A percentile compares a stretch with the other conserved stretches of the same genome.
These are phyloP conservation scores for Raddia distichophylla DNA, from an alignment of 176 grass and related monocot genomes.

Conservation along the genomic window DNA sequence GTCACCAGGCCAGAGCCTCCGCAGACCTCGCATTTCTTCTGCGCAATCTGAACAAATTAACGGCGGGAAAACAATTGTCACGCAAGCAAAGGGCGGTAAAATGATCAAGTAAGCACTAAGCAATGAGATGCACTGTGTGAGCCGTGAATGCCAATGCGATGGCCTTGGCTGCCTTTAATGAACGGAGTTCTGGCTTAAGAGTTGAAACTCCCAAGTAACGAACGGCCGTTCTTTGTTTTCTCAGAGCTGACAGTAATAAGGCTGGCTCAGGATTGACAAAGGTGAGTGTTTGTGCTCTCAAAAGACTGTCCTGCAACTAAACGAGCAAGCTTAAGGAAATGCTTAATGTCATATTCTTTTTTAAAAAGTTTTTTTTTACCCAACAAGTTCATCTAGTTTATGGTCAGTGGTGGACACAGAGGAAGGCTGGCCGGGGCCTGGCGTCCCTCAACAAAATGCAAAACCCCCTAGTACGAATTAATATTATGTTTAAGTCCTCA, in stretches of 20 bases:
- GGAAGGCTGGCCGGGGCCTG: too few relatives aligned
- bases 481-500: too few relatives aligned
- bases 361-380: too few relatives aligned
- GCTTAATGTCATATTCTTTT: too few relatives aligned
- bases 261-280: background rate
- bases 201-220: too few relatives aligned
- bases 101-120: background rate
- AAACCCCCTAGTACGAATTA: too few relatives aligned
- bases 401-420: too few relatives aligned
- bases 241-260: too few relatives aligned
- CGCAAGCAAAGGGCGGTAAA: background rate
- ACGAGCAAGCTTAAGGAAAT: background rate
- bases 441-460: too few relatives aligned
- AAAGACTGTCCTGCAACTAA: too few relatives aligned
- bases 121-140: background rate
- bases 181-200: background rate
- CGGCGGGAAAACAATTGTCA: background rate
- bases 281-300: background rate
- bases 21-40: constrained; percentile 79
- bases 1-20: constrained; percentile 79
- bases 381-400: too few relatives aligned
- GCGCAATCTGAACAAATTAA: constrained; percentile 49
- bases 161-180: background rate
- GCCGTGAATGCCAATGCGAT: background rate
- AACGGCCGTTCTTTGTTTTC: too few relatives aligned